phyloP scores from a whole-genome alignment of 768 basidiomycete genomes.

The Erythrobasidium yunnanense region DNA sequence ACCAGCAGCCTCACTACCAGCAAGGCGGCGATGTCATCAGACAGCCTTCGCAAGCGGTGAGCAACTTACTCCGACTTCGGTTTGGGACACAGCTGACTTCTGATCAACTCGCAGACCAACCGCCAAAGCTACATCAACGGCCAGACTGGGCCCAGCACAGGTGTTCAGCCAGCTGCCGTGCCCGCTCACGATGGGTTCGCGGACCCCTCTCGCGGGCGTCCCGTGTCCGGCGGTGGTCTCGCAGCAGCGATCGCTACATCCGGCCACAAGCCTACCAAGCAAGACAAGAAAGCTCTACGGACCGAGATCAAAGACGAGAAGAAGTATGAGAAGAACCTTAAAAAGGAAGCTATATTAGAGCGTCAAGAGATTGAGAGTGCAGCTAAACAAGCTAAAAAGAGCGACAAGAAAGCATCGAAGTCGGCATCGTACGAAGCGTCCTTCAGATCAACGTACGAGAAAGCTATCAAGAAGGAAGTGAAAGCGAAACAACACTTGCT shows the following conservation, averaged over 20 bases:
- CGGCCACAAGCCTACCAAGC: slow-evolving; percentile 1
- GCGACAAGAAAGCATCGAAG: slow-evolving; percentile 17
- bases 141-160: neutral
- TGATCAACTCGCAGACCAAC: neutral
- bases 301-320: slow-evolving; percentile 12
- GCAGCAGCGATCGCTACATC: slow-evolving; percentile 24
- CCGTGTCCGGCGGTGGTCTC: slow-evolving; percentile 23
- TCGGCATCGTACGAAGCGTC: neutral
- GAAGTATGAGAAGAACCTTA: slow-evolving; percentile 17
- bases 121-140: neutral
- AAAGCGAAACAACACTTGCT: slow-evolving; percentile 9
- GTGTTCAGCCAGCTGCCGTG: neutral
- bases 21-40: neutral
- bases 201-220: neutral
- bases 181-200: neutral
- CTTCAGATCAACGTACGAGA: slow-evolving; percentile 17
- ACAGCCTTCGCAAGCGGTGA: neutral
- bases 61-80: neutral
- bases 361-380: neutral
- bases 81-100: neutral
- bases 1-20: too few species aligned
- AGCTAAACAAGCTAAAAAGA: neutral
- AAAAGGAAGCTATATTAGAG: slow-evolving; percentile 13
- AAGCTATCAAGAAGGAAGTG: slow-evolving; percentile 17
- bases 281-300: slow-evolving; percentile 20